Base-by-base conservation (phyloP, 2,329 filamentous ascomycete species). In the Pseudogymnoascus sp. region DNA sequence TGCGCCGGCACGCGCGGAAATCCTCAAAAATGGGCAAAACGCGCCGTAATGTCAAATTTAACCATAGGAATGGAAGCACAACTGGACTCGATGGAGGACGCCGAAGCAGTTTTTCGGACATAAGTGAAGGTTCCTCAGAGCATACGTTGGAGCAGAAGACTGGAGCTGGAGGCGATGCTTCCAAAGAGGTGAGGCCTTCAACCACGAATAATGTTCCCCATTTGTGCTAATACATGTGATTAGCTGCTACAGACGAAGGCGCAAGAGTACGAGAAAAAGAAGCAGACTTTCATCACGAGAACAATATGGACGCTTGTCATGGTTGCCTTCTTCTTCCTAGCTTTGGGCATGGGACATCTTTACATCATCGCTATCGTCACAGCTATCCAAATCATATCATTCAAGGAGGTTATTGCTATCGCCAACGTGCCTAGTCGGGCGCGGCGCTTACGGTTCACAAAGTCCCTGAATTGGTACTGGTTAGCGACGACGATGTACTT, bases 401-500 rank as follows among this genome's bases (percentile, higher is more conserved):
- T 97, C 85, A 97, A 97, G 80, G 94, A 99, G 78, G 94, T 99
- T 71, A 97, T 99, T 73, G 92, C 93, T 66, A 97, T 99, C 71
- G 90, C 93, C 69, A 96, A 93, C 74, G 91, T 97, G 6, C 92
- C 94, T 61, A 96, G 91, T 75, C 87, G 90, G 71, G 92, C 92
- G 66, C 88, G 93, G 72, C 91, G 93, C 73, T 81, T 99, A 65
- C 89, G 89, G 64, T 96, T 96, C 70, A 97, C 93, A 68, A 97
- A 97, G 80, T 92, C 91, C 68, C 80, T 99, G 70, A 97, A 97
- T 77, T 99, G 94, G 94, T 99, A 99, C 77, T 99, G 96, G 80
- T 83, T 99, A 61, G 94, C 92, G n/a, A 91, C 90, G 26, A 96
- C 93, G 69, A 97, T 99, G 93, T 99, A 99, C 81, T 99, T 96